Evolutionary conservation across 2,329 filamentous ascomycete species (phyloP).

Genomic region (Colletotrichum siamense): DNA sequence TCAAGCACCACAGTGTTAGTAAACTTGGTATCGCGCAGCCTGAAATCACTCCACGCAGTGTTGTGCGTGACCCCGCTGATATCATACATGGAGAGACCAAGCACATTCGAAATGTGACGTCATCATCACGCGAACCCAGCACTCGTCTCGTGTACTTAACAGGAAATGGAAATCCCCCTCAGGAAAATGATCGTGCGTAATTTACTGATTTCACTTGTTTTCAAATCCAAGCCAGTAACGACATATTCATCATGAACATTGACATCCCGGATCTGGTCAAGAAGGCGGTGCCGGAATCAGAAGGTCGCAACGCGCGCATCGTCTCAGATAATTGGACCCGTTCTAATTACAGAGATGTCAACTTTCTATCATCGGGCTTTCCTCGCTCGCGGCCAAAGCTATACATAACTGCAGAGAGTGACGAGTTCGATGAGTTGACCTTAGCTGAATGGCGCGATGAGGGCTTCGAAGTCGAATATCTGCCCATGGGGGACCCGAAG

Average conservation of each 20-base stretch:
- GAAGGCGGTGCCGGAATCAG: slow-evolving; percentile 32
- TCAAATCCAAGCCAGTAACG: background rate
- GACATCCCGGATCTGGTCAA: slow-evolving; percentile 35
- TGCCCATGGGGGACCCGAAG: slow-evolving; percentile 40
- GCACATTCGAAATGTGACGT: background rate
- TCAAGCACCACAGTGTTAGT: background rate
- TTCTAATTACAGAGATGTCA: slow-evolving; percentile 43
- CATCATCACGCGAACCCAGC: background rate
- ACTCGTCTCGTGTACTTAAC: background rate
- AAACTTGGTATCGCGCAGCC: background rate
- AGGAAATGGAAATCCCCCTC: too few species aligned
- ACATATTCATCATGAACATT: slow-evolving; percentile 25
- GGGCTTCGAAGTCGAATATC: slow-evolving; percentile 48
- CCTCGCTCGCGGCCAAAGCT: slow-evolving; percentile 41
- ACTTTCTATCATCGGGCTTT: slow-evolving; percentile 47
- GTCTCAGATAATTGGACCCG: slow-evolving; percentile 34
- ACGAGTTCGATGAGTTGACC: slow-evolving; percentile 44
- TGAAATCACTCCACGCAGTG: background rate
- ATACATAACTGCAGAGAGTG: slow-evolving; percentile 47
- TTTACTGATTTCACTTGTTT: background rate
- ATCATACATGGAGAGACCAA: background rate
- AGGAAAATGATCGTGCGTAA: fast-evolving
- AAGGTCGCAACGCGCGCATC: slow-evolving; percentile 35
- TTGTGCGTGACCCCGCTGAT: background rate
- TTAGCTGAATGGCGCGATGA: slow-evolving; percentile 46